phyloP scores from a whole-genome alignment of 1,284 basidiomycete species.

The Ganoderma sp. region DNA sequence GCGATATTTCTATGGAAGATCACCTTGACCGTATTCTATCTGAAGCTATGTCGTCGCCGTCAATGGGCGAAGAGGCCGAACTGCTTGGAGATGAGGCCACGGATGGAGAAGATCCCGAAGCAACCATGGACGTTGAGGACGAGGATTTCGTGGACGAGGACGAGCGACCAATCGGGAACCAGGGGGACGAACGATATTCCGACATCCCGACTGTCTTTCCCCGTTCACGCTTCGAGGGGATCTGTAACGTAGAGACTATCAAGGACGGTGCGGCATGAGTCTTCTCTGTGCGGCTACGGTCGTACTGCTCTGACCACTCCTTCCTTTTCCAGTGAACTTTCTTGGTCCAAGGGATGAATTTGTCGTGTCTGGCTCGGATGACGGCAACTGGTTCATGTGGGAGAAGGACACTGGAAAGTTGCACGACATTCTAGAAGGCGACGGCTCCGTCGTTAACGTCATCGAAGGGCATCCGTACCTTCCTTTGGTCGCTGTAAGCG shows the following conservation, averaged over 20 bases:
- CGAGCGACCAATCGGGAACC: slow-evolving; percentile 36
- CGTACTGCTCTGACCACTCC: slow-evolving; percentile 7
- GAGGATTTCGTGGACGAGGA: slow-evolving; percentile 37
- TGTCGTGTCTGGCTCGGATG: slow-evolving; percentile 88
- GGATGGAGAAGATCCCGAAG: slow-evolving; percentile 24
- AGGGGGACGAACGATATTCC: slow-evolving; percentile 38
- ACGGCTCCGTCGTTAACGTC: slow-evolving; percentile 83
- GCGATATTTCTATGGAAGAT: slow-evolving; percentile 37
- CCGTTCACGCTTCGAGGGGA: slow-evolving; percentile 70
- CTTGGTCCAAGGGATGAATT: slow-evolving; percentile 80
- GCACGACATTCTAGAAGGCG: slow-evolving; percentile 84
- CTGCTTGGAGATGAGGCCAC: slow-evolving; percentile 13
- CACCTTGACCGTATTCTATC: slow-evolving; percentile 38
- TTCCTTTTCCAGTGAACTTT: slow-evolving; percentile 71
- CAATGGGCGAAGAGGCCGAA: slow-evolving; percentile 1
- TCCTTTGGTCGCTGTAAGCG: slow-evolving; percentile 85
- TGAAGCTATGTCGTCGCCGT: slow-evolving; percentile 18
- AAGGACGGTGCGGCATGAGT: slow-evolving; percentile 79
- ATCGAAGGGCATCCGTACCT: slow-evolving; percentile 84
- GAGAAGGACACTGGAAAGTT: slow-evolving; percentile 69
- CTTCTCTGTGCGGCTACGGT: slow-evolving; percentile 4
- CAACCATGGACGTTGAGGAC: slow-evolving; percentile 32
- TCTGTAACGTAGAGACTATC: slow-evolving; percentile 85
- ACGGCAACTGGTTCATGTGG: slow-evolving; percentile 89
- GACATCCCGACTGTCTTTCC: slow-evolving; percentile 72